Percentiles rank a stretch among this genome's conserved stretches.
Evolutionary conservation across 495 filamentous ascomycete genomes (phyloP).

Genomic region (Elaphomyces granulatus): DNA sequence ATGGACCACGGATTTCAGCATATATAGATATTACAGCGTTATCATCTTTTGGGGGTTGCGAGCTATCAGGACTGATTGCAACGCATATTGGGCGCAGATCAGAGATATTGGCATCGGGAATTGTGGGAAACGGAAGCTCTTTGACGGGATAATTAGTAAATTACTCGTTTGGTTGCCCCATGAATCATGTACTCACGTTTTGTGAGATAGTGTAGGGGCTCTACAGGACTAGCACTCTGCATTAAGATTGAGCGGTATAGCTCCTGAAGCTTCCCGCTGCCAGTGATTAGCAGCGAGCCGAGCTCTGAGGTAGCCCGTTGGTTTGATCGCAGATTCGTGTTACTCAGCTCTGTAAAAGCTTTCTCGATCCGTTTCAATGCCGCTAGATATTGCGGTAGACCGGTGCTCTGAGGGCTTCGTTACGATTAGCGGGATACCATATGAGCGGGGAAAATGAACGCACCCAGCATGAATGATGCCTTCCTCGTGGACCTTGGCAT

Average conservation of each 20-base stretch:
- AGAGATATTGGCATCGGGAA: slow-evolving; percentile 42
- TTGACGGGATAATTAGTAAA: slow-evolving; percentile 9
- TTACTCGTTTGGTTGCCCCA: background rate
- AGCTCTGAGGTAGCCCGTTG: slow-evolving; percentile 79
- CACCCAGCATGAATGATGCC: slow-evolving; percentile 76
- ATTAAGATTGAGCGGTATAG: slow-evolving; percentile 61
- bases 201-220: slow-evolving; percentile 87
- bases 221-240: slow-evolving; percentile 59
- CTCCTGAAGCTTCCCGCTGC: slow-evolving; percentile 67
- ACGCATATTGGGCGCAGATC: slow-evolving; percentile 42
- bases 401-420: slow-evolving; percentile 56
- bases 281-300: slow-evolving; percentile 56
- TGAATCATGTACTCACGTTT: slow-evolving; percentile 42
- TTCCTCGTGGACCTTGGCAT: slow-evolving; percentile 79
- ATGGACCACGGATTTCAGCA: slow-evolving; percentile 70
- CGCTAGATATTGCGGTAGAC: slow-evolving; percentile 70
- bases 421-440: slow-evolving; percentile 8
- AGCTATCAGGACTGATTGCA: slow-evolving; percentile 39
- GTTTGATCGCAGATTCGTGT: slow-evolving; percentile 78
- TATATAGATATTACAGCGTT: slow-evolving; percentile 61
- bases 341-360: slow-evolving; percentile 63
- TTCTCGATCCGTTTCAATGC: slow-evolving; percentile 79
- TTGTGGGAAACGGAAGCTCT: slow-evolving; percentile 55
- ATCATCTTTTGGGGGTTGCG: slow-evolving; percentile 34
- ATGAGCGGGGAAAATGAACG: slow-evolving; percentile 3